Evolutionary conservation across 805 yeast species (phyloP).

Genomic region (Kluyveromyces wickerhamii): DNA sequence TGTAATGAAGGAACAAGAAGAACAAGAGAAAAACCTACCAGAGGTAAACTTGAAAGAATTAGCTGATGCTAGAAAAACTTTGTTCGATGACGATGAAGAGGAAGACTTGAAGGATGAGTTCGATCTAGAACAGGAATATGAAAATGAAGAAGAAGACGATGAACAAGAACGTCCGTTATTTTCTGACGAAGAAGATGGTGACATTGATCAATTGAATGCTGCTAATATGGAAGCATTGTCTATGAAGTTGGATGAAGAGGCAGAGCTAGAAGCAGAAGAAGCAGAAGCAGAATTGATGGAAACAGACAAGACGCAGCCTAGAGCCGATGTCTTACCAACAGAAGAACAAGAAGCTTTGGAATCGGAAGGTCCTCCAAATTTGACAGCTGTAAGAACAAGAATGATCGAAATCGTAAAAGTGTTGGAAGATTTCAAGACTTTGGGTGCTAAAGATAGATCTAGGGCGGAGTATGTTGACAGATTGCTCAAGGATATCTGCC

Average conservation of each 20-base stretch:
- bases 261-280: constrained; percentile 51
- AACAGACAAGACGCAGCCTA: constrained; percentile 53
- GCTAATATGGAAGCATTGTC: constrained; percentile 79
- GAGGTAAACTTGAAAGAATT: constrained; percentile 63
- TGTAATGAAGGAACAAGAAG: constrained; percentile 21
- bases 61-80: constrained; percentile 59
- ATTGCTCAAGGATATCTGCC: constrained; percentile 76
- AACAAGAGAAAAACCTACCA: constrained; percentile 45
- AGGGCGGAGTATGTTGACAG: constrained; percentile 78
- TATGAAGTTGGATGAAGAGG: constrained; percentile 52
- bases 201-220: constrained; percentile 65
- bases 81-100: constrained; percentile 54
- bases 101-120: constrained; percentile 38
- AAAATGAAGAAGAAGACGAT: constrained; percentile 32
- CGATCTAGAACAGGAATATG: constrained; percentile 53
- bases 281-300: constrained; percentile 56
- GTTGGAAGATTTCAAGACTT: constrained; percentile 74
- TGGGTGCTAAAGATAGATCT: constrained; percentile 80
- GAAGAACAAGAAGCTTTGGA: constrained; percentile 54
- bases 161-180: constrained; percentile 56
- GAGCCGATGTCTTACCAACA: constrained; percentile 70
- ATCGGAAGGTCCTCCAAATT: constrained; percentile 55
- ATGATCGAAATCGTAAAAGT: constrained; percentile 94
- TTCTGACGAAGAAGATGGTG: constrained; percentile 67
- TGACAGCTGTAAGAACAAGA: constrained; percentile 80